phyloP scores from a whole-genome alignment of 441 rosid genomes.

The Lepidium campestre region DNA sequence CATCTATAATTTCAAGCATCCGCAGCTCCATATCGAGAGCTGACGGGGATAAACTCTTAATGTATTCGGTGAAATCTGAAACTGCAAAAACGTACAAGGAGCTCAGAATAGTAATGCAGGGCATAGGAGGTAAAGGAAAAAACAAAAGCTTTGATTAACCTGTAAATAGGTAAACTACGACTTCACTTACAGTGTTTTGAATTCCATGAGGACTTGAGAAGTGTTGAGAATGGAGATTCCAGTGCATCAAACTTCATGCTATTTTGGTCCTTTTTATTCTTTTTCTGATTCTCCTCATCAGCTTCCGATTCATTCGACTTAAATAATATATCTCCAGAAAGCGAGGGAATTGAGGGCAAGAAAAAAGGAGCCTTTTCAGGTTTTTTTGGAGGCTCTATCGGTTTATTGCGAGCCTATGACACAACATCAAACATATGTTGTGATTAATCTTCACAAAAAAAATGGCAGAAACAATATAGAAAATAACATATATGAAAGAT shows the following conservation, averaged over 20 bases:
- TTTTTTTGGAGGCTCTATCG: constrained; percentile 88
- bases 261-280: constrained; percentile 15
- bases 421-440: background rate
- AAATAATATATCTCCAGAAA: constrained; percentile 83
- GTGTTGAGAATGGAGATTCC: constrained; percentile 49
- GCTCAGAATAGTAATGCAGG: background rate
- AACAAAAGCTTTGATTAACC: background rate
- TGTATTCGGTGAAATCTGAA: constrained; percentile 64
- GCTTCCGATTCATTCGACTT: constrained; percentile 46
- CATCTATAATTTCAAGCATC: constrained; percentile 89
- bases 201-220: constrained; percentile 56
- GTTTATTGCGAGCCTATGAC: constrained; percentile 80
- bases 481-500: background rate
- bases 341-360: constrained; percentile 80
- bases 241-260: constrained; percentile 29
- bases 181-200: constrained; percentile 52
- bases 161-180: background rate
- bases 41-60: constrained; percentile 89
- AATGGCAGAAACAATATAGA: background rate
- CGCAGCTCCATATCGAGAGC: constrained; percentile 84
- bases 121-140: background rate
- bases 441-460: background rate
- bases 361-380: constrained; percentile 92
- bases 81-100: constrained; percentile 31
- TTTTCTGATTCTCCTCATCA: constrained; percentile 33